Evolutionary conservation across 331 rosid genomes (phyloP).

Genomic region (Malus hybrid): DNA sequence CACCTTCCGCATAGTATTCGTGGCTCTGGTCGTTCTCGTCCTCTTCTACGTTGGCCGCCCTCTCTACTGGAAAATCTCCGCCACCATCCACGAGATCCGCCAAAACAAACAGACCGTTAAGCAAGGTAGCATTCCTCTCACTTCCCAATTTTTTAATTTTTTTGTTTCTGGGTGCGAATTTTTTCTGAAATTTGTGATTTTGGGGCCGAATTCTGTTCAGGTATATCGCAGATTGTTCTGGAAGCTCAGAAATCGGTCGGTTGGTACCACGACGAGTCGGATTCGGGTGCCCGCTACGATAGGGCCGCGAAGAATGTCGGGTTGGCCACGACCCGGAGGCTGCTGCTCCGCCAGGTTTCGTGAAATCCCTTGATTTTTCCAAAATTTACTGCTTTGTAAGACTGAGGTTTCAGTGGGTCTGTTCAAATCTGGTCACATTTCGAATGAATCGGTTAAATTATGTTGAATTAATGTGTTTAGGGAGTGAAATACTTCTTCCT

Average conservation of each 20-base stretch:
- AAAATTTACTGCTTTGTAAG: not conserved
- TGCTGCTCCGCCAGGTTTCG: constrained; percentile 26
- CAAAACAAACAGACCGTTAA: constrained; percentile 79
- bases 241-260: constrained; percentile 92
- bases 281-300: constrained; percentile 30
- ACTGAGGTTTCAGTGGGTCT: not conserved
- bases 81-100: constrained; percentile 79
- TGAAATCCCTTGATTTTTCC: not conserved
- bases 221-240: constrained; percentile 79
- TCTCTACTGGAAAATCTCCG: constrained; percentile 87
- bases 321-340: constrained; percentile 30
- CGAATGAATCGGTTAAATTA: not conserved
- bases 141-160: not conserved
- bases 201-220: constrained; percentile 26
- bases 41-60: constrained; percentile 89
- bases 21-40: constrained; percentile 29
- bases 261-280: constrained; percentile 76
- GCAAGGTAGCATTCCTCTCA: constrained; percentile 34
- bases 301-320: constrained; percentile 22
- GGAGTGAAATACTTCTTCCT: not conserved
- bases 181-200: not conserved
- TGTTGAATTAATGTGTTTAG: not conserved
- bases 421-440: not conserved
- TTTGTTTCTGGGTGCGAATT: too few relatives aligned
- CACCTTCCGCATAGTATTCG: constrained; percentile 46